Evolutionary conservation across 768 basidiomycete genomes (phyloP), one percentile per base, ranked within the genome.

Genomic region (Trametes coccinea): DNA sequence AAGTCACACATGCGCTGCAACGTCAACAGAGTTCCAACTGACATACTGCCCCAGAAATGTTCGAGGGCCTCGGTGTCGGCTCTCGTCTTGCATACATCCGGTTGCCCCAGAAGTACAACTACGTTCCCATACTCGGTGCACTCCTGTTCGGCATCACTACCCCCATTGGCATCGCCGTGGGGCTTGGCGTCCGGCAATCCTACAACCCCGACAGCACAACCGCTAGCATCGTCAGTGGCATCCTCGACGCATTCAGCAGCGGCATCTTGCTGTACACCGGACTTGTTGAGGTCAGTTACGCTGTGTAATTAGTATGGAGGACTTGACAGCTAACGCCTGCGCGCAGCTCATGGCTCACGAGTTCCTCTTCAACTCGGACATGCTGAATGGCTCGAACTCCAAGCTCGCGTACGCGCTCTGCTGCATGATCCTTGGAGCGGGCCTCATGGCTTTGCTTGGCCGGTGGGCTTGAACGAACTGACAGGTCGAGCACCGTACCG

Each of bases 31-130:
- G 16, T n/a, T 44, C 9, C 51, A 43, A 47, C 52, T 62, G 10
- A 31, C 49, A 6, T 47, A 4, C n/a, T 27, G 33, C 31, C n/a
- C 1, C 69, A 94, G 92, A 96, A 82, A 90, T 84, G 45, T 98
- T 98, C 69, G 96, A 98, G 73, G 96, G 95, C 22, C 82, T 98
- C 47, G 96, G 94, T 72, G 79, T 98, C 22, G 96, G 96, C 8
- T 88, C 94, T 0, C 90, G 96, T 8, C 79, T 98, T 10, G 93
- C 95, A 1, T 86, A 80, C 72, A 81, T 98, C 70, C 75, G 76
- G 16, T 77, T 94, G 2, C 81, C 90, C 0, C 63, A 70, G 1
- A 70, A 73, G 60, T 90, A 85, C 69, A 74, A 71, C 56, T 86
- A 76, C 73, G 71, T 90, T 1, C 88, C 91, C 4, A 70, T 84